Evolutionary conservation across 208 protist genomes (phyloP).

Genomic region (Trypanosoma congolense): DNA sequence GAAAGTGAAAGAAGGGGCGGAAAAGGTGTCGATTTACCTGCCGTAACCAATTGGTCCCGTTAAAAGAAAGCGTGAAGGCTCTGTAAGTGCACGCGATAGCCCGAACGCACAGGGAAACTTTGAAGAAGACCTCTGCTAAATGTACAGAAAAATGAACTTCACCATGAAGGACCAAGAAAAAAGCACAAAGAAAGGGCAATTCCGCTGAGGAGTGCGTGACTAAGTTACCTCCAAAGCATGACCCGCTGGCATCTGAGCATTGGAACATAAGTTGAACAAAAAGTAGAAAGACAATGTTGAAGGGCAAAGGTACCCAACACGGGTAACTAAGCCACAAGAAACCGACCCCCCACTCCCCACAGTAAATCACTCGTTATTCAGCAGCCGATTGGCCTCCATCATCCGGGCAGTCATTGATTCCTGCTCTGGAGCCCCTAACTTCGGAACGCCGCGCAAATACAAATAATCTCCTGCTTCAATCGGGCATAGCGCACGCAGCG

Average conservation of each 20-base stretch:
- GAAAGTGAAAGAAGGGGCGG: not conserved
- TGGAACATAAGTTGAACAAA: too few species aligned
- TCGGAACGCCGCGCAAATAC: slow-evolving; percentile 63
- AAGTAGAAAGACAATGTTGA: not conserved
- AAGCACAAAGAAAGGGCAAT: slow-evolving; percentile 6
- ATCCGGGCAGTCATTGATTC: slow-evolving; percentile 54
- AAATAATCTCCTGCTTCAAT: slow-evolving; percentile 69
- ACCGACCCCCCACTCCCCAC: not conserved
- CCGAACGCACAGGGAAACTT: too few species aligned
- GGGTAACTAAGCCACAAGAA: not conserved
- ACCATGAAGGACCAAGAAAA: not conserved
- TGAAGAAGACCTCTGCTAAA: too few species aligned
- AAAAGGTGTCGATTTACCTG: too few species aligned
- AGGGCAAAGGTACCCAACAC: not conserved
- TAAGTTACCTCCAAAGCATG: too few species aligned
- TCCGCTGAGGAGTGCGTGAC: too few species aligned
- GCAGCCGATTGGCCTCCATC: slow-evolving; percentile 63
- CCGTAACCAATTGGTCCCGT: too few species aligned
- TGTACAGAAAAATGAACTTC: not conserved
- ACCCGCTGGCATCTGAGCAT: too few species aligned
- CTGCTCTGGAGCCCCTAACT: slow-evolving; percentile 30
- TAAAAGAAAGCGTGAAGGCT: too few species aligned
- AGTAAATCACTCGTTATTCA: slow-evolving; percentile 26
- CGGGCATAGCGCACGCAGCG: slow-evolving; percentile 57
- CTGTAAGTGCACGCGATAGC: too few species aligned